Conservation (phyloP, 345 rosid species). For the Arabis hirsuta region DNA sequence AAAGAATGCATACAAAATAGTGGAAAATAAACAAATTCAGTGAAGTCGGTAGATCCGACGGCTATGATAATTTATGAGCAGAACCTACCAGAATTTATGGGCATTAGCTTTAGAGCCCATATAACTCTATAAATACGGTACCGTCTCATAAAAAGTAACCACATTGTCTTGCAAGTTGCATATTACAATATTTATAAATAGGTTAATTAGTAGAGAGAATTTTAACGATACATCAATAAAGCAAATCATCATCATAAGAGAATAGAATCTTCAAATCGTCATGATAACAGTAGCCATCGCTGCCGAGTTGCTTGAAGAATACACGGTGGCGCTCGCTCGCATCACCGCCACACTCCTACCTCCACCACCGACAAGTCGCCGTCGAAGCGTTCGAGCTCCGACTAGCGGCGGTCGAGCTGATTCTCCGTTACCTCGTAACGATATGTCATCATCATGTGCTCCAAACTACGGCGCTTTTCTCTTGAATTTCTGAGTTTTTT, state of each 20-base stretch:
- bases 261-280: background rate
- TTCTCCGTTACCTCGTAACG: conserved; percentile 36
- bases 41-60: conserved; percentile 42
- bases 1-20: background rate
- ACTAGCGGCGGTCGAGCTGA: conserved; percentile 23
- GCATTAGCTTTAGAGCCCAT: conserved; percentile 9
- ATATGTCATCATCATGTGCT: conserved; percentile 31
- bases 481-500: conserved; percentile 32
- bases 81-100: conserved; percentile 38
- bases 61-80: conserved; percentile 35
- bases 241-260: background rate
- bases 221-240: background rate
- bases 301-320: conserved; percentile 48
- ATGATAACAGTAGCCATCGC: conserved; percentile 48
- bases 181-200: background rate
- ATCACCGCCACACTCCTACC: conserved; percentile 43
- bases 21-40: background rate
- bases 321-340: conserved; percentile 45
- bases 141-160: conserved; percentile 21
- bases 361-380: conserved; percentile 36
- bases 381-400: conserved; percentile 32
- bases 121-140: conserved; percentile 28
- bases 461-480: conserved; percentile 43
- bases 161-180: conserved; percentile 34
- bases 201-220: background rate